phyloP scores from a whole-genome alignment of 306 rosid species.

The Castanea sativa region DNA sequence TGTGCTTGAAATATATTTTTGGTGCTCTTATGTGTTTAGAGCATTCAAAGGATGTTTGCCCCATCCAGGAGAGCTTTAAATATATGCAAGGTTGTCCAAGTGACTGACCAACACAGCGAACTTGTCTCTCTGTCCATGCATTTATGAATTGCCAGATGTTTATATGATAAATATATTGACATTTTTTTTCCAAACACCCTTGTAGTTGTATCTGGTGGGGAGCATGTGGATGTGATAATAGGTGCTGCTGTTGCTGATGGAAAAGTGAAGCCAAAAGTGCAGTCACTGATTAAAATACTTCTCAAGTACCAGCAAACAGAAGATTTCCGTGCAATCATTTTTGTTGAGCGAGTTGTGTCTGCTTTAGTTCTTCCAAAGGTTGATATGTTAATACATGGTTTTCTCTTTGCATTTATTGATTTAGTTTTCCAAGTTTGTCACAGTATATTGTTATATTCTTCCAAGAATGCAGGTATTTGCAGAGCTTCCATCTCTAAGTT shows the following conservation, averaged over 20 bases:
- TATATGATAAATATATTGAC: constrained; percentile 25
- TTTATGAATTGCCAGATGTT: constrained; percentile 7
- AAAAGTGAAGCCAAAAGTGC: constrained; percentile 98
- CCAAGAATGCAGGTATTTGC: constrained; percentile 73
- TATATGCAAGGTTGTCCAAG: not conserved
- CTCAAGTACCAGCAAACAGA: constrained; percentile 87
- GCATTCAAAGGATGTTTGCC: not conserved
- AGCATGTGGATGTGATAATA: constrained; percentile 91
- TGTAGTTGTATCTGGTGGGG: constrained; percentile 94
- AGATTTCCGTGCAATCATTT: constrained; percentile 96
- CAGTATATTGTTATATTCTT: constrained; percentile 23
- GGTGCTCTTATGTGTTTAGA: not conserved
- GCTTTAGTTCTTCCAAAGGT: constrained; percentile 99
- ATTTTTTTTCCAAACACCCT: constrained; percentile 21
- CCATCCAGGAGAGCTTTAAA: not conserved
- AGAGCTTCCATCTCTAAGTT: constrained; percentile 96
- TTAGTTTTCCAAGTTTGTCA: constrained; percentile 30
- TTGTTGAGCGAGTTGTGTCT: constrained; percentile 98
- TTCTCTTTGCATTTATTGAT: constrained; percentile 17
- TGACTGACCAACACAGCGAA: not conserved
- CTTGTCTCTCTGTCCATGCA: not conserved
- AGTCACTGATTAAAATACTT: constrained; percentile 86
- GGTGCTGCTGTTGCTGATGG: constrained; percentile 99
- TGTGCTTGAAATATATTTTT: not conserved
- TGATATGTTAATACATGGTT: constrained; percentile 22